phyloP scores from a whole-genome alignment of 2,329 filamentous ascomycete species.

The Rhynchosporium graminicola region DNA sequence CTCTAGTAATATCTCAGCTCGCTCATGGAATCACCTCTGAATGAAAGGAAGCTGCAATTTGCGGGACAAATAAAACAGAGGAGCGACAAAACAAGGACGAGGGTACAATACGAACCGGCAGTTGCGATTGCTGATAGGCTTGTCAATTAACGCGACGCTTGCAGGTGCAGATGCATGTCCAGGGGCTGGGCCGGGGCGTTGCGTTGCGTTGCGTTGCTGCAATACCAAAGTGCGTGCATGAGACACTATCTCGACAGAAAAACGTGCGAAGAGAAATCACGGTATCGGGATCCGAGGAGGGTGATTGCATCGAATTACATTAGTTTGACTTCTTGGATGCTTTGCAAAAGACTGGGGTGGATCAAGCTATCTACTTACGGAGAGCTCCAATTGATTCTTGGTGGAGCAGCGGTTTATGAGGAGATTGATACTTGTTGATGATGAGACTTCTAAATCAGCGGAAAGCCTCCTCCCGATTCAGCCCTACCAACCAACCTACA shows the following conservation, averaged over 20 bases:
- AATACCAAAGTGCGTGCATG: constrained; percentile 7
- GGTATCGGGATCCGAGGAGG: neutral
- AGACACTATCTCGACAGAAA: neutral
- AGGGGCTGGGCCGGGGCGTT: neutral
- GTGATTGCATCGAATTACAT: neutral
- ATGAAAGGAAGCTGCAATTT: neutral
- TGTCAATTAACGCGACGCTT: constrained; percentile 20
- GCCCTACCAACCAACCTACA: neutral
- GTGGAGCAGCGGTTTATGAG: neutral
- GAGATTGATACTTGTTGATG: constrained; percentile 7
- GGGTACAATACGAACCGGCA: constrained; percentile 7
- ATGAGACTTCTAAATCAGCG: neutral
- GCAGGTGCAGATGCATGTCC: neutral
- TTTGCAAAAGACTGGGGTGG: no score
- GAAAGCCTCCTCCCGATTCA: neutral
- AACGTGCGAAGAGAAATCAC: neutral
- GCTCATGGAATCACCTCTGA: constrained; percentile 16
- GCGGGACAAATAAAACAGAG: constrained; percentile 3
- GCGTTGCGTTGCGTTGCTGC: neutral
- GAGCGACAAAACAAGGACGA: constrained; percentile 13
- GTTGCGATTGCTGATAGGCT: constrained; percentile 23
- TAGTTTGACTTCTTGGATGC: no score
- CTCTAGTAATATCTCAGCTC: neutral
- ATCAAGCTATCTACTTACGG: no score
- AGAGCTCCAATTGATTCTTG: no score